These are phyloP conservation scores for Cladobotryum protrusum DNA, from an alignment of 2,329 filamentous ascomycete species.

Conservation along the genomic window DNA sequence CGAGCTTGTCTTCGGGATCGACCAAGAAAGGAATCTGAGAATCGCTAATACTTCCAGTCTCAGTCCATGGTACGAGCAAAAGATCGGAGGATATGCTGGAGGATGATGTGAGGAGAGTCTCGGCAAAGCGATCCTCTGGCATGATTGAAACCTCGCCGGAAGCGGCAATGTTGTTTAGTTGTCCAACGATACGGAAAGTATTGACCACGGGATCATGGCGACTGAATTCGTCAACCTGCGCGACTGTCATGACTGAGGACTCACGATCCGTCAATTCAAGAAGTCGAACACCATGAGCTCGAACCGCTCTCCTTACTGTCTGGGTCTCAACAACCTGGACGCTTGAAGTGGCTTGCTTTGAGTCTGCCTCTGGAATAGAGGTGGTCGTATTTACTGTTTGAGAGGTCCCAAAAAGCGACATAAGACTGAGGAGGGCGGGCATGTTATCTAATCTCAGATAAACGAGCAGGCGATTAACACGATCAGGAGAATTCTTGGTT, in stretches of 20 bases:
- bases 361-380: slow-evolving; percentile 13
- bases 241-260: slow-evolving; percentile 91
- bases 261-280: slow-evolving; percentile 85
- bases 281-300: slow-evolving; percentile 79
- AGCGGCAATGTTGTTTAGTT: slow-evolving; percentile 74
- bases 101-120: slow-evolving; percentile 66
- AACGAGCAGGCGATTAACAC: slow-evolving; percentile 62
- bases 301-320: slow-evolving; percentile 32
- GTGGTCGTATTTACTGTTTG: slow-evolving; percentile 16
- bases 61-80: slow-evolving; percentile 84
- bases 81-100: slow-evolving; percentile 65
- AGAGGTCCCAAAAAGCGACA: slow-evolving; percentile 64
- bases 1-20: slow-evolving; percentile 30
- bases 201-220: slow-evolving; percentile 80
- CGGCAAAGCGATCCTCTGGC: slow-evolving; percentile 70
- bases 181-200: slow-evolving; percentile 82
- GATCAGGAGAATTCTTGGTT: slow-evolving; percentile 7
- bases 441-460: slow-evolving; percentile 82
- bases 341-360: slow-evolving; percentile 22
- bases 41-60: slow-evolving; percentile 70
- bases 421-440: slow-evolving; percentile 72
- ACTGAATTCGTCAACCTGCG: slow-evolving; percentile 69
- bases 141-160: slow-evolving; percentile 77
- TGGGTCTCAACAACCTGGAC: background rate
- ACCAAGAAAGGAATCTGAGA: slow-evolving; percentile 21